Evolutionary conservation across 306 rosid genomes (phyloP).

Genomic region (Gastrolobium villosum): DNA sequence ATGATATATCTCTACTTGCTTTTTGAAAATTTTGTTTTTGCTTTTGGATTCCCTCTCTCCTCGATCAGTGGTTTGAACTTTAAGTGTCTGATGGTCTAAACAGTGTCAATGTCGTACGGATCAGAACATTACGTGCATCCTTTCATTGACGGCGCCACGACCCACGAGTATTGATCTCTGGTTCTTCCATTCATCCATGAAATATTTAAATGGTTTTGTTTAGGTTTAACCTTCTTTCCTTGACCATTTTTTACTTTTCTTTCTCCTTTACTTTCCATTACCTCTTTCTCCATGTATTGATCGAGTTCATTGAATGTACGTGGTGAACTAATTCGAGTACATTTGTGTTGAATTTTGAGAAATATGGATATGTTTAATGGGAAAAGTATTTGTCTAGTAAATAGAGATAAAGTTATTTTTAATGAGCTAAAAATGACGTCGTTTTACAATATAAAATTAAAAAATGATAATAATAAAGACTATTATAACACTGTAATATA

Average conservation of each 20-base stretch:
- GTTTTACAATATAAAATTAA: too few species aligned
- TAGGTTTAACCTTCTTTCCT: constrained; percentile 19
- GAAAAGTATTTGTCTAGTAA: too few species aligned
- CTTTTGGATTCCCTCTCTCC: not conserved
- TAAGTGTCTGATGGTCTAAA: constrained; percentile 48
- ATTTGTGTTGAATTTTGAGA: too few species aligned
- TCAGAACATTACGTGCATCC: constrained; percentile 41
- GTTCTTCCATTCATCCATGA: constrained; percentile 42
- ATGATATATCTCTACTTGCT: constrained; percentile 15
- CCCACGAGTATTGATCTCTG: constrained; percentile 42
- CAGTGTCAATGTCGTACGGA: constrained; percentile 50
- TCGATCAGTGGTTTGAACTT: not conserved
- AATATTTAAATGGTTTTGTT: constrained; percentile 27
- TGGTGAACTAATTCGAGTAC: too few species aligned
- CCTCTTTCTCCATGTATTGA: not conserved
- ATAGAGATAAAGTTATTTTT: too few species aligned
- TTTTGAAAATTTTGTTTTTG: constrained; percentile 30
- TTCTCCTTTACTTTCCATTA: not conserved
- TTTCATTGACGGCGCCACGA: constrained; percentile 53
- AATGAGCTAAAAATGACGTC: too few species aligned
- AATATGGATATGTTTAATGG: too few species aligned
- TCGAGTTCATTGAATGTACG: too few species aligned
- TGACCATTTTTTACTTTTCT: not conserved
- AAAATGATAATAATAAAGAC: too few species aligned
- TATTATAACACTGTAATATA: too few species aligned